Evolutionary conservation across 2,329 filamentous ascomycete species (phyloP), one percentile per base, ranked within the genome.

Genomic region (Neonectria ditissima): DNA sequence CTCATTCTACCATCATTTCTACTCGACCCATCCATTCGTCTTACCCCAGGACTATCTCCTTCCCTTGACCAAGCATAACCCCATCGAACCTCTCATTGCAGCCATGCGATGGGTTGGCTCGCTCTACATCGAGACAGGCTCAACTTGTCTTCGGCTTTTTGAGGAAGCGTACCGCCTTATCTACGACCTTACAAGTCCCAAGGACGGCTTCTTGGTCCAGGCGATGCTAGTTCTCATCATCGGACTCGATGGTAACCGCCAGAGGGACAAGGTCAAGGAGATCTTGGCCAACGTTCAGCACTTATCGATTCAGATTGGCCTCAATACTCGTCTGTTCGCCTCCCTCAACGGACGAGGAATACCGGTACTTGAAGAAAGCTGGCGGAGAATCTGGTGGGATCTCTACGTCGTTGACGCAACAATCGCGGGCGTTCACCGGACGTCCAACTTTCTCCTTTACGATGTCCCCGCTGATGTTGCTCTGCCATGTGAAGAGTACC

Each of bases 351-450:
- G 91, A 10, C 81, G 84, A 37, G 87, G 87, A 5, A 87, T 91
- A 62, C 83, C 88, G 0, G 82, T 93, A 2, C 75, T 94, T 2
- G 92, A 94, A 74, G 94, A 97, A 78, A 92, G 90, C 76, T 91
- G 92, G 87, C 87, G 93, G 20, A 86, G 94, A 59, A 97, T 93
- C 1, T 97, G 94, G 94, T 97, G 94, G 94, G 93, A 88, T 68
- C 74, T 88, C 10, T 94, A 91, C 73, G 86, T 92, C 16, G 86
- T 92, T 10, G 93, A 97, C 76, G 92, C 91, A 54, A 91, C 97
- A 85, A 85, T 97, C 69, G 91, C 93, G 3, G 92, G 92, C 3
- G 89, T 97, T 66, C 92, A 91, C 68, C 86, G 89, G 9, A 86
- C 88, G 63, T 91, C 90, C 39, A 90, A 87, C 57, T 92, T 92